Conservation (phyloP, 805 yeast genomes). For the Starmera caribaea region DNA sequence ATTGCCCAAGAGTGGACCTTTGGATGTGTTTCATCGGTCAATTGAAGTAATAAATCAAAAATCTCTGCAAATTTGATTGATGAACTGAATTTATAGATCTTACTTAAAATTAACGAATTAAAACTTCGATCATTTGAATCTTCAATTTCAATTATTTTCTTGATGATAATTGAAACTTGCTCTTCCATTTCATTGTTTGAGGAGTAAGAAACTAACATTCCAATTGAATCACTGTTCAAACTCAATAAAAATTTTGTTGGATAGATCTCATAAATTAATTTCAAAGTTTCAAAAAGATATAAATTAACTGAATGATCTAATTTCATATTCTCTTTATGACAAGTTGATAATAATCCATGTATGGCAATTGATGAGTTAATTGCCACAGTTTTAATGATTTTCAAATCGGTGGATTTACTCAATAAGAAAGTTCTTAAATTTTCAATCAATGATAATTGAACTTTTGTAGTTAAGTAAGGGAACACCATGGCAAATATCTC, state of each 20-base stretch:
- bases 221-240: slow-evolving; percentile 48
- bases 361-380: slow-evolving; percentile 59
- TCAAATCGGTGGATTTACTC: slow-evolving; percentile 24
- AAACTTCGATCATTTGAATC: slow-evolving; percentile 61
- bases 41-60: slow-evolving; percentile 45
- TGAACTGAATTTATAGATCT: slow-evolving; percentile 32
- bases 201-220: slow-evolving; percentile 34
- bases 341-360: slow-evolving; percentile 33
- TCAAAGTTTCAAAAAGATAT: slow-evolving; percentile 41
- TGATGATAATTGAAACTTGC: slow-evolving; percentile 45
- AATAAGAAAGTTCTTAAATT: slow-evolving; percentile 52
- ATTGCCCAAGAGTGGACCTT: slow-evolving; percentile 68
- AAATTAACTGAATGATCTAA: slow-evolving; percentile 30
- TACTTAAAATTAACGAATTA: slow-evolving; percentile 38
- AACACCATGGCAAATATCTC: slow-evolving; percentile 65
- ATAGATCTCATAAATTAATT: slow-evolving; percentile 14
- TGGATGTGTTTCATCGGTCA: slow-evolving; percentile 78
- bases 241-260: slow-evolving; percentile 25
- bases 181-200: slow-evolving; percentile 24
- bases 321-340: slow-evolving; percentile 11
- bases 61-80: slow-evolving; percentile 32
- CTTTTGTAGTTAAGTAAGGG: slow-evolving; percentile 61
- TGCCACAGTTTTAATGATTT: slow-evolving; percentile 37
- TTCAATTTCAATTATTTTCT: slow-evolving; percentile 52
- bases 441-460: slow-evolving; percentile 84